Evolutionary conservation across 2,329 filamentous ascomycete genomes (phyloP).

Genomic region (Paecilomyces sp.): DNA sequence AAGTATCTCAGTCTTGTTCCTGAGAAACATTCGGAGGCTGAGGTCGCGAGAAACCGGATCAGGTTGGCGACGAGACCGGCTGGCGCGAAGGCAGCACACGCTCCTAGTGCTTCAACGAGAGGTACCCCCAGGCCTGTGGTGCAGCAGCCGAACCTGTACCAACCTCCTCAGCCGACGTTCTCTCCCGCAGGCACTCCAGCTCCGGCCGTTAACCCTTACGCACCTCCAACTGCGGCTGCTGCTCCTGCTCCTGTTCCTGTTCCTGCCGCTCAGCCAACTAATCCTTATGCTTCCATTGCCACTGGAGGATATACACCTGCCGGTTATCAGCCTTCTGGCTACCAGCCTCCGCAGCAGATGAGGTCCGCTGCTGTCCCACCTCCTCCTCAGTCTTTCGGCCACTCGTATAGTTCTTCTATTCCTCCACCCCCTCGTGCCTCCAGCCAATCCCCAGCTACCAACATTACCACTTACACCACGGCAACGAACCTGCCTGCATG

Average conservation of each 20-base stretch:
- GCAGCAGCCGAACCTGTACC: constrained; percentile 29
- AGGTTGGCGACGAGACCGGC: constrained; percentile 70
- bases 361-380: constrained; percentile 23
- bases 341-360: constrained; percentile 49
- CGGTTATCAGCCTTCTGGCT: constrained; percentile 55
- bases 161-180: constrained; percentile 25
- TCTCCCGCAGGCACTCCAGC: constrained; percentile 14
- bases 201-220: constrained; percentile 34
- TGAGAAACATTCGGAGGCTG: constrained; percentile 72
- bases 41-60: constrained; percentile 78
- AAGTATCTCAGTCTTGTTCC: constrained; percentile 88
- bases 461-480: constrained; percentile 57
- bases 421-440: constrained; percentile 59
- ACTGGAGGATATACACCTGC: constrained; percentile 28
- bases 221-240: constrained; percentile 19
- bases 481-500: constrained; percentile 70
- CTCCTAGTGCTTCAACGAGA: constrained; percentile 33
- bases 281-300: constrained; percentile 41
- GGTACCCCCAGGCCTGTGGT: constrained; percentile 37
- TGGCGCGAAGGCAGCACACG: constrained; percentile 36
- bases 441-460: constrained; percentile 56
- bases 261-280: constrained; percentile 25
- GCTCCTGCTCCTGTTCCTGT: constrained; percentile 35
- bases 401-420: constrained; percentile 37
- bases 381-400: constrained; percentile 36